Evolutionary conservation across 768 basidiomycete genomes (phyloP).

Genomic region (Hemileccinum impolitum): DNA sequence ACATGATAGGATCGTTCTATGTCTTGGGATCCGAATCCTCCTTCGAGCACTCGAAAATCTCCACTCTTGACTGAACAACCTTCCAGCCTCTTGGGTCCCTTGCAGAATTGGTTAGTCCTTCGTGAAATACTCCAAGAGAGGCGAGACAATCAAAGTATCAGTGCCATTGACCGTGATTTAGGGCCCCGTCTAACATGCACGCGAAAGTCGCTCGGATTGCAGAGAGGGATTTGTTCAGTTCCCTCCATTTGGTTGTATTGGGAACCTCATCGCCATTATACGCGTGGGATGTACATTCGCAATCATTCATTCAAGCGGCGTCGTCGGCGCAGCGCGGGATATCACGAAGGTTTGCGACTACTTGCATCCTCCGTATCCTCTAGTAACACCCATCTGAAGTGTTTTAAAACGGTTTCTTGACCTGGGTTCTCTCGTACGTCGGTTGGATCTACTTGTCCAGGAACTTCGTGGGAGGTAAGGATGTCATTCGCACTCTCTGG

Average conservation of each 20-base stretch:
- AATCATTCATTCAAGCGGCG: conserved; percentile 54
- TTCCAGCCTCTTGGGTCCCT: conserved; percentile 46
- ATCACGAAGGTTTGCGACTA: conserved; percentile 48
- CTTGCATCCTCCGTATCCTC: conserved; percentile 1
- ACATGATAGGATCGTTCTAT: conserved; percentile 42
- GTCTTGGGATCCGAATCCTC: conserved; percentile 60
- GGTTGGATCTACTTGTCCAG: conserved; percentile 55
- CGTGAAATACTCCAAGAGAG: neutral
- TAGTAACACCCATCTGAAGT: conserved; percentile 33
- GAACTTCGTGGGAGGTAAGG: conserved; percentile 49
- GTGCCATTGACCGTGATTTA: conserved; percentile 26
- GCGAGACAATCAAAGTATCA: neutral
- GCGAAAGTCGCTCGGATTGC: conserved; percentile 45
- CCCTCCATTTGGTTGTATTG: conserved; percentile 54
- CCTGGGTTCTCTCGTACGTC: conserved; percentile 65
- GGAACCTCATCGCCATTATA: conserved; percentile 69
- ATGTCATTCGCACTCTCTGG: neutral
- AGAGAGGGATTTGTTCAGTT: conserved; percentile 46
- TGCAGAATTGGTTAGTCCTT: conserved; percentile 54
- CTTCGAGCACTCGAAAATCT: conserved; percentile 36
- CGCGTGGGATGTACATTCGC: conserved; percentile 53
- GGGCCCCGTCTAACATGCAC: conserved; percentile 46
- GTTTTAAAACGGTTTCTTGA: conserved; percentile 58
- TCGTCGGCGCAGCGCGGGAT: conserved; percentile 49
- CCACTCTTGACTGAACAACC: conserved; percentile 73